A percentile compares a stretch with the other conserved stretches of the same genome.
Conservation (phyloP, 441 rosid species). For the Isatis lusitanica region DNA sequence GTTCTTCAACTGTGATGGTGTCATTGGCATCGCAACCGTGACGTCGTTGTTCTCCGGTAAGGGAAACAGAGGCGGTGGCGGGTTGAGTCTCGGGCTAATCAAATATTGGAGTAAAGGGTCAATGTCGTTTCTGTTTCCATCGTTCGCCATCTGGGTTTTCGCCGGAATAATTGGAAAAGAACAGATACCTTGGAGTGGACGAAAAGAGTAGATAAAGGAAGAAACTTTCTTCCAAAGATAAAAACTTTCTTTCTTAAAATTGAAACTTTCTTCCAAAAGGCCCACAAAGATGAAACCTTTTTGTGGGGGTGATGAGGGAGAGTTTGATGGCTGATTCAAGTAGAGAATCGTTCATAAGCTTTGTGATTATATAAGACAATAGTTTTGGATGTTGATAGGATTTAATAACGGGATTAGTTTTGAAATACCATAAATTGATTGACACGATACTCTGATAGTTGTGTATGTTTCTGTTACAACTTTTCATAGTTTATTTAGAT, state of each 20-base stretch:
- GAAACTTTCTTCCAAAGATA: background rate
- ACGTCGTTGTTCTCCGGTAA: conserved; percentile 68
- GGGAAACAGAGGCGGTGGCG: conserved; percentile 43
- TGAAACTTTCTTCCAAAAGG: background rate
- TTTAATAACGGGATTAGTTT: background rate
- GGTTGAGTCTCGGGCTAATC: conserved; percentile 13
- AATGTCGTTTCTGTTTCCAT: background rate
- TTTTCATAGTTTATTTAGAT: background rate
- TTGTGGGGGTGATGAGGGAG: too few relatives aligned
- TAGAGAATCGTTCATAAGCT: background rate
- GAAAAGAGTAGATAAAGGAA: background rate
- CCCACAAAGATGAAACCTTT: conserved; percentile 1
- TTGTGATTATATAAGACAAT: background rate
- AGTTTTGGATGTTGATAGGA: background rate
- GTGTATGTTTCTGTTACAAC: background rate
- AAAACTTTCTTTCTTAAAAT: too few relatives aligned
- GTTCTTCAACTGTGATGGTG: conserved; percentile 65
- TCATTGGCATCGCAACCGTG: conserved; percentile 51
- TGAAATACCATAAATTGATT: background rate
- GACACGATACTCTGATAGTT: background rate
- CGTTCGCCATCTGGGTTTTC: conserved; percentile 12
- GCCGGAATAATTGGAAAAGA: background rate
- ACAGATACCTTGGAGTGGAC: background rate
- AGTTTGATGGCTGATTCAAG: too few relatives aligned
- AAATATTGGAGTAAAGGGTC: conserved; percentile 22